Evolutionary conservation across 306 rosid species (phyloP).

Genomic region (Fagus sylvatica): DNA sequence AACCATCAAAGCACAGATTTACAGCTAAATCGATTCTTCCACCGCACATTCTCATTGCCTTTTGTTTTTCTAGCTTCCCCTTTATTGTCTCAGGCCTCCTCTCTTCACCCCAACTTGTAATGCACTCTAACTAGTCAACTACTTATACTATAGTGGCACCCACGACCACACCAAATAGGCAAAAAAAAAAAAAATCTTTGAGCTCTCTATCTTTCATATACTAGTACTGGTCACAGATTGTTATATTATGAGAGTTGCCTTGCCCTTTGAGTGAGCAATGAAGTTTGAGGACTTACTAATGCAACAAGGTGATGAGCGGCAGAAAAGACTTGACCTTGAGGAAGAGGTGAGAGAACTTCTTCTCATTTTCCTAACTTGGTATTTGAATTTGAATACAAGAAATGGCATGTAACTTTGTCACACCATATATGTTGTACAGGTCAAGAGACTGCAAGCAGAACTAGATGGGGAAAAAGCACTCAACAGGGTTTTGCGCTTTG

Average conservation of each 20-base stretch:
- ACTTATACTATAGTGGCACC: constrained; percentile 47
- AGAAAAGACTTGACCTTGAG: constrained; percentile 59
- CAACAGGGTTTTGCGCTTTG: constrained; percentile 54
- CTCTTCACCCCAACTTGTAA: too few relatives aligned
- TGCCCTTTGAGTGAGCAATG: constrained; percentile 39
- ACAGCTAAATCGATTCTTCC: constrained; percentile 18
- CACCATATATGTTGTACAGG: constrained; percentile 38
- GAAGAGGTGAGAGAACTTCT: constrained; percentile 44
- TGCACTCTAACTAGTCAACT: too few relatives aligned
- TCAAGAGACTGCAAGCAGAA: constrained; percentile 54
- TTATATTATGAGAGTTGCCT: neutral
- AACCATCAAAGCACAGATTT: constrained; percentile 20
- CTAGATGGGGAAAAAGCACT: constrained; percentile 67
- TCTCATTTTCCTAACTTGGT: neutral
- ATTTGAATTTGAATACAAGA: neutral
- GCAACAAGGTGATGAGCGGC: constrained; percentile 54
- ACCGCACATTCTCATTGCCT: constrained; percentile 43
- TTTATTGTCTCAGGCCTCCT: constrained; percentile 12
- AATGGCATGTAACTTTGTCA: neutral
- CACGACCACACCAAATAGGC: constrained; percentile 36
- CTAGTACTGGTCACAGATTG: neutral
- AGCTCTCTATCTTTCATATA: constrained; percentile 10
- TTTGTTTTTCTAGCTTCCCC: neutral
- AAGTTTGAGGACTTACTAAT: constrained; percentile 80
- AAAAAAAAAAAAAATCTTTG: neutral